Evolutionary conservation across 371 early-diverging fungal genomes (phyloP), one percentile per base, ranked within the genome.

Genomic region (Mucor plumbeus): DNA sequence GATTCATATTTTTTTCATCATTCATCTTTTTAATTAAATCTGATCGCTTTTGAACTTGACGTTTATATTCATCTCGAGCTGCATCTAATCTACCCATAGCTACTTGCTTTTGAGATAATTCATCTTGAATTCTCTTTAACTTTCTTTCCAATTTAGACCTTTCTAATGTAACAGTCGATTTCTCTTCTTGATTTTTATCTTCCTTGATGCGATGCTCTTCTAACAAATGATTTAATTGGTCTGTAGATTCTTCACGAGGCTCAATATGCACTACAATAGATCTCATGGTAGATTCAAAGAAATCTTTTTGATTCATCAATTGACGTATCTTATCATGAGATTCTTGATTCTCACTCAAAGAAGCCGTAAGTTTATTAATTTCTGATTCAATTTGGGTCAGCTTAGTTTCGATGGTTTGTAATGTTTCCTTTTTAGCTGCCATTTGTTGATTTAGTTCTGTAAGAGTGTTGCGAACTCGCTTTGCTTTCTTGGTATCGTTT

Each of bases 401-500:
- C 38, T 84, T 78, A 8, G 73, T 47, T 38, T 81, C 70, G 6
- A 73, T 65, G 6, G 26, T 34, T 3, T 67, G 44, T 6, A 70
- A 21, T 14, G 53, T 36, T 2, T 70, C 63, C 15, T 34, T 26
- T 39, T 72, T 74, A 7, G 65, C 68, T 8, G 69, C 67, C n/a
- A 61, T 69, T 38, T 81, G 75, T 1, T 75, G 72, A 14, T 73
- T 75, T 17, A 80, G 58, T 19, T 81, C 72, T 5, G 65, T 68
- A 1, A 86, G 33, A 4, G 38, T 43, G 7, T 38, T 19, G 4
- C 81, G 69, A 19, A 95, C 87, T 56, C 86, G 81, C 41, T 90
- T 91, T 0, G 95, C 91, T 66, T 92, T 92, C 31, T 83, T 85
- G 50, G 91, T 90, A 68, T 95, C 87, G 34, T 78, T 78, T 57